Percentiles rank a stretch among this genome's conserved stretches.
Conservation (phyloP, 495 filamentous ascomycete species). For the Penicillium argentinense region DNA sequence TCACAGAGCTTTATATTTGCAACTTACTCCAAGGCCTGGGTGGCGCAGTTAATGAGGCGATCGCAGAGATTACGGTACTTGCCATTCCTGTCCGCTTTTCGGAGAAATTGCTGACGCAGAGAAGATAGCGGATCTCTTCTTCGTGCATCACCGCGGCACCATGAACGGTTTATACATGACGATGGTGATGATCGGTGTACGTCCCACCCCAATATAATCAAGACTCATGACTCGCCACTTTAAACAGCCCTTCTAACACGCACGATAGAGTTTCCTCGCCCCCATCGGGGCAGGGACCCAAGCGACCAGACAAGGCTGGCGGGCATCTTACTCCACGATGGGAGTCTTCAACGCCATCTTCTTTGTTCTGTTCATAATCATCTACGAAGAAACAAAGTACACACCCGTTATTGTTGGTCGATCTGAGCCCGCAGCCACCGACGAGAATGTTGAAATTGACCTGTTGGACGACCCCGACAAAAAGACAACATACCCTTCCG, state of each 20-base stretch:
- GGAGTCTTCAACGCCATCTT: conserved; percentile 29
- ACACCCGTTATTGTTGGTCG: conserved; percentile 20
- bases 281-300: conserved; percentile 36
- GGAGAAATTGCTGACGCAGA: background rate
- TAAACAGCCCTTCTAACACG: background rate
- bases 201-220: no score
- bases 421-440: background rate
- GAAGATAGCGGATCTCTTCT: conserved; percentile 40
- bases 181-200: conserved; percentile 38
- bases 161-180: conserved; percentile 41
- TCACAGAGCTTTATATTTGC: conserved; percentile 28
- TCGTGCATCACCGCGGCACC: conserved; percentile 35
- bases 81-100: background rate
- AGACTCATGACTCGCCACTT: no score
- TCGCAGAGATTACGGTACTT: conserved; percentile 36
- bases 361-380: conserved; percentile 25
- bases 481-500: background rate
- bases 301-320: conserved; percentile 33
- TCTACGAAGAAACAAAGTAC: conserved; percentile 42
- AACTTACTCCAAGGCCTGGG: conserved; percentile 35
- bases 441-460: background rate
- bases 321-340: conserved; percentile 30
- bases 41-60: conserved; percentile 36
- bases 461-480: background rate
- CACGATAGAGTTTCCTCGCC: conserved; percentile 31